These are phyloP conservation scores for Scutellaria baicalensis DNA, from an alignment of 257 asterid species.

Conservation along the genomic window DNA sequence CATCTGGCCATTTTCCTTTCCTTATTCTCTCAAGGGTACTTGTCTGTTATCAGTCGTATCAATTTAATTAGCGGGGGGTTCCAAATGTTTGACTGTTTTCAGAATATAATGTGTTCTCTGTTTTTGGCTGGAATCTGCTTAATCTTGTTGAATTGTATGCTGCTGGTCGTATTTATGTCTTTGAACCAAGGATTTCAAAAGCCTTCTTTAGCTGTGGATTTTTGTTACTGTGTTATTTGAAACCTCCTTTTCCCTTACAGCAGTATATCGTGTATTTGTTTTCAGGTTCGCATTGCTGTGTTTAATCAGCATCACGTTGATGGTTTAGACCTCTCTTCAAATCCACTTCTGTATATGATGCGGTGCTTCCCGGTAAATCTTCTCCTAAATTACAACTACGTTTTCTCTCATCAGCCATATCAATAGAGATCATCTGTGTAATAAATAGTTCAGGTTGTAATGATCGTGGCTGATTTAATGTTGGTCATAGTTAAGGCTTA, in stretches of 20 bases:
- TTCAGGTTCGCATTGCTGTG: conserved; percentile 93
- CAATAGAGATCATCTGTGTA: neutral
- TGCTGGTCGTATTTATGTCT: neutral
- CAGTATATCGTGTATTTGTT: neutral
- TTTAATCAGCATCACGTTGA: conserved; percentile 97
- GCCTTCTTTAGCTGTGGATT: neutral
- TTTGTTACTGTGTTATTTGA: neutral
- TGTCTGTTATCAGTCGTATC: neutral
- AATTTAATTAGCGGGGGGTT: neutral
- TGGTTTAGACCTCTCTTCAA: conserved; percentile 96
- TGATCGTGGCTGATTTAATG: neutral
- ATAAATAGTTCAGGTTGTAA: neutral
- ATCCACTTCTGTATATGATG: conserved; percentile 97
- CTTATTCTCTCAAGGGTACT: neutral
- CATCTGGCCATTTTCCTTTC: neutral
- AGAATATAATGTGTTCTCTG: neutral
- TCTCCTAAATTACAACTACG: neutral
- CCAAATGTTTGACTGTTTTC: neutral
- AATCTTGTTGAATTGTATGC: neutral
- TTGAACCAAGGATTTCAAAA: neutral
- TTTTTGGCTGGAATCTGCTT: neutral
- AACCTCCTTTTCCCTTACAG: neutral
- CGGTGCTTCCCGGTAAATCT: conserved; percentile 93
- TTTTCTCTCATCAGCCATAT: neutral
- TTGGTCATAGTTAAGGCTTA: neutral